Evolutionary conservation across 768 basidiomycete species (phyloP).

Genomic region (Candolleomyces aberdarensis): DNA sequence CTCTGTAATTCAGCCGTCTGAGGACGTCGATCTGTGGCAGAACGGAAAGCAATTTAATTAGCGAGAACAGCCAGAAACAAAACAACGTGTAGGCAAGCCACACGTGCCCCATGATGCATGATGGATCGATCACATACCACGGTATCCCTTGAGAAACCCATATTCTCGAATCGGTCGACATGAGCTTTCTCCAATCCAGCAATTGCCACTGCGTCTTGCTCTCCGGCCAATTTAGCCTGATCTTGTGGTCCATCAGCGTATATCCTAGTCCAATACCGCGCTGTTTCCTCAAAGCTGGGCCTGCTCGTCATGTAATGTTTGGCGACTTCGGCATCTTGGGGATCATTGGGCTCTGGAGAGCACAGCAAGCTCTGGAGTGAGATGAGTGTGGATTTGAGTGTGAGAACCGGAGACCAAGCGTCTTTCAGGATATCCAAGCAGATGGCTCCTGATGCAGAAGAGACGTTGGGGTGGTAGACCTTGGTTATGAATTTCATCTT

Average conservation of each 20-base stretch:
- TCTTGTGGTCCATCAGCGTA: conserved; percentile 78
- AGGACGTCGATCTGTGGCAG: conserved; percentile 76
- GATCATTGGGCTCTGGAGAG: conserved; percentile 93
- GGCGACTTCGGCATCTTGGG: conserved; percentile 97
- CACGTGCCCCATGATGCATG: neutral
- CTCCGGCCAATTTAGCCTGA: conserved; percentile 30
- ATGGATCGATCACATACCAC: conserved; percentile 58
- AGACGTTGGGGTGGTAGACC: conserved; percentile 95
- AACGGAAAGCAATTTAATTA: neutral
- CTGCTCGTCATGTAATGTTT: conserved; percentile 94
- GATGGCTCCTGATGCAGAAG: conserved; percentile 91
- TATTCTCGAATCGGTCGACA: conserved; percentile 77
- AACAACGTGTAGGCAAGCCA: neutral
- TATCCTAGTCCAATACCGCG: conserved; percentile 89
- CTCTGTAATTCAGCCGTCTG: conserved; percentile 82
- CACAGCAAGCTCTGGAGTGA: conserved; percentile 91
- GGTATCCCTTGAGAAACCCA: conserved; percentile 81
- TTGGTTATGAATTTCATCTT: conserved; percentile 99
- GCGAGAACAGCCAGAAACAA: neutral
- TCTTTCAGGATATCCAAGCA: conserved; percentile 88
- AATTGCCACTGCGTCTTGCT: conserved; percentile 58
- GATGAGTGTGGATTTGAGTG: conserved; percentile 94
- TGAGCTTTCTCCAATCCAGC: conserved; percentile 83
- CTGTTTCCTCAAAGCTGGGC: conserved; percentile 86
- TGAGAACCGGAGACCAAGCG: conserved; percentile 94